Evolutionary conservation across 2,329 filamentous ascomycete genomes (phyloP).

Genomic region (Monosporascus sp.): DNA sequence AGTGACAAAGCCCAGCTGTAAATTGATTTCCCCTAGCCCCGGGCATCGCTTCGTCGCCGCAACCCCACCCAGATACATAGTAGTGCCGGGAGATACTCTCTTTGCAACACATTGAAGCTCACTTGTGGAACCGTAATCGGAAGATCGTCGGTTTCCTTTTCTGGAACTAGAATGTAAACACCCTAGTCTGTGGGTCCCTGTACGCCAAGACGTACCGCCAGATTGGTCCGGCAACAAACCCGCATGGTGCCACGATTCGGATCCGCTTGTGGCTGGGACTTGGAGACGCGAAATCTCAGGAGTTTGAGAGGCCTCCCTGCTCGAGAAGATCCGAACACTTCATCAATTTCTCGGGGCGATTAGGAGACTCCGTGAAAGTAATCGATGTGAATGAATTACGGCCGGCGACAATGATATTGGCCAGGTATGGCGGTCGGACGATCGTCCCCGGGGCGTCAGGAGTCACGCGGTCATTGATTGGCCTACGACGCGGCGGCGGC

Average conservation of each 20-base stretch:
- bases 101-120: no score
- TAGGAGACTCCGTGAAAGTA: not conserved
- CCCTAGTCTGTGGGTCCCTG: not conserved
- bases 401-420: slow-evolving; percentile 1
- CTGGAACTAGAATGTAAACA: no score
- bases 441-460: not conserved
- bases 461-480: not conserved
- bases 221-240: not conserved
- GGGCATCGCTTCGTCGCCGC: no score
- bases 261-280: not conserved
- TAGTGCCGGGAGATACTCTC: no score
- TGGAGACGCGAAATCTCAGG: not conserved
- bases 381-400: not conserved
- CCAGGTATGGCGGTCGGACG: slow-evolving; percentile 1
- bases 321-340: not conserved
- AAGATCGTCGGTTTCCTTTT: no score
- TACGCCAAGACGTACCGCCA: not conserved
- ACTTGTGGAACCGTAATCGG: no score
- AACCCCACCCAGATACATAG: no score
- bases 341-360: no score
- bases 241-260: not conserved
- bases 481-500: not conserved
- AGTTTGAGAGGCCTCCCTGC: not conserved
- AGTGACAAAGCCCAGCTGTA: no score
- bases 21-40: no score